A percentile compares a stretch with the other conserved stretches of the same genome.
phyloP scores from a whole-genome alignment of 75 land plant genomes.

The Picea glauca region DNA sequence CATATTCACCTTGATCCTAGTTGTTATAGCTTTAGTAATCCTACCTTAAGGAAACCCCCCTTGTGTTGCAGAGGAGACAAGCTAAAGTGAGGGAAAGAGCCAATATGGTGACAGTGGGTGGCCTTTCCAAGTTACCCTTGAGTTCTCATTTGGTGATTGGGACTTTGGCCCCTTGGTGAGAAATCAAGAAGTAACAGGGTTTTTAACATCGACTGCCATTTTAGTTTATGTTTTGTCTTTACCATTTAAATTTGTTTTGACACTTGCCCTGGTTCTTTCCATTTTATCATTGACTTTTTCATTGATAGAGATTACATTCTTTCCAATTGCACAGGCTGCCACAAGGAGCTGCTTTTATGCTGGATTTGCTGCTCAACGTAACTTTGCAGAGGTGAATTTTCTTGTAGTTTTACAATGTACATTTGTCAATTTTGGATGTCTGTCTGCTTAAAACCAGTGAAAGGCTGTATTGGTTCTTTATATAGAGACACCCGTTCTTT shows the following conservation, averaged over 20 bases:
- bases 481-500: not conserved
- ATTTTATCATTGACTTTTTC: constrained; percentile 1
- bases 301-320: constrained; percentile 1
- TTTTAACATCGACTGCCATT: not conserved
- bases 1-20: too few species aligned
- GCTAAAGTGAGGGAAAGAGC: too few species aligned
- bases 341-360: constrained; percentile 98
- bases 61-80: too few species aligned
- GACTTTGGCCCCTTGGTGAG: too few species aligned
- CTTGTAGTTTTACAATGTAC: not conserved
- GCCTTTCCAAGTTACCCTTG: too few species aligned
- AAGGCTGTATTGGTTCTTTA: too few species aligned
- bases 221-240: not conserved
- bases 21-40: too few species aligned
- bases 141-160: too few species aligned
- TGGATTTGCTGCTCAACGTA: constrained; percentile 94
- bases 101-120: too few species aligned
- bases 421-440: not conserved
- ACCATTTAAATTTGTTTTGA: not conserved
- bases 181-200: too few species aligned
- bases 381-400: constrained; percentile 87
- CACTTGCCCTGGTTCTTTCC: not conserved
- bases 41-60: too few species aligned
- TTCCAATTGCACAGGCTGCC: constrained; percentile 70
- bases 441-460: not conserved